Base-by-base conservation (phyloP, 257 asterid genomes). In the Jacaranda mimosifolia region DNA sequence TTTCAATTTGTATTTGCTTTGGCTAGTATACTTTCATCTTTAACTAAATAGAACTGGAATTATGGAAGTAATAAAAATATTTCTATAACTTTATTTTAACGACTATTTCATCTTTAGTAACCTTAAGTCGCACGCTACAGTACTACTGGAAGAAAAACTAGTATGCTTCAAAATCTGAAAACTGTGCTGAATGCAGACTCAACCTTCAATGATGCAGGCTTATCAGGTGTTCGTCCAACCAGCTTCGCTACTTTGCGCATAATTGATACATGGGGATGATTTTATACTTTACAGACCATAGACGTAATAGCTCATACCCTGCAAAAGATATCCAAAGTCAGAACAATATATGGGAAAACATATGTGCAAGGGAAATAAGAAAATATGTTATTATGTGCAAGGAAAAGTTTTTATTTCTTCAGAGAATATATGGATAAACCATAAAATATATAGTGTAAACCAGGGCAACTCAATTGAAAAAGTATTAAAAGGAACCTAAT, bases 101-200 rank as follows among this genome's bases (percentile, higher is more conserved):
- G 17, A 17, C 62, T 4, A 4, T 17, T 55, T 35, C 32, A 55
- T 55, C 62, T 7, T 17, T 48, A 39, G 18, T 35, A 60, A 74
- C 80, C 83, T 74, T 18, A 72, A 49, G 21, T 66, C 71, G 59
- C 17, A 48, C 32, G 57, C 57, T 52, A 45, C 45, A 48, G 4
- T 53, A 3, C 6, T 12, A 40, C 15, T 38, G 14, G 57, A 26
- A 26, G 57, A 12, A 72, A 72, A 11, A 71, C 42, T 14, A 56
- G 45, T 4, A 11, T 42, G 66, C 77, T 40, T 72, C 4, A 26
- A 21, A 42, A 56, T 45, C 13, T 18, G 49, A 66, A 66, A 66
- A 40, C 6, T 43, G 55, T 15, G 19, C 70, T n/a, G 13, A n/a
- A 17, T 17, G 40, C 15, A 4, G n/a, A 59, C 65, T 26, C 32